Percentiles rank a stretch among this genome's conserved stretches.
These are phyloP conservation scores for Ceratobasidium sp. DNA, from an alignment of 1,284 basidiomycete genomes.

Conservation along the genomic window DNA sequence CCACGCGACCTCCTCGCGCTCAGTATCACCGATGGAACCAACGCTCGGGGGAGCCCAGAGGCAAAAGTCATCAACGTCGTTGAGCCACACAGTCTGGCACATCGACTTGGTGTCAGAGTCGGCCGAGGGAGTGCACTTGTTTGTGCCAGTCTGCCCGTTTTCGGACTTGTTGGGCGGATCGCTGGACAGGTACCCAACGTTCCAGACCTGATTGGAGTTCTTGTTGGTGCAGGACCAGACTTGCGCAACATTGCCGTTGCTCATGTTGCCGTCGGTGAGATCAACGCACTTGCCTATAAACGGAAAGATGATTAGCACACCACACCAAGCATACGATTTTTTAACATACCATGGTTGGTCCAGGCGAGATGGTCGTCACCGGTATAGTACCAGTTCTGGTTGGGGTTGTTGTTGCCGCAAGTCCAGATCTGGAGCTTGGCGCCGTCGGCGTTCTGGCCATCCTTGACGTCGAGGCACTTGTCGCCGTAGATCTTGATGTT, in stretches of 20 bases:
- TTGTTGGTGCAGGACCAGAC: slow-evolving; percentile 51
- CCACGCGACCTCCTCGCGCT: slow-evolving; percentile 75
- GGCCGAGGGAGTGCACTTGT: slow-evolving; percentile 67
- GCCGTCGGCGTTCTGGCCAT: slow-evolving; percentile 26
- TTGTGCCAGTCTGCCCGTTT: slow-evolving; percentile 71
- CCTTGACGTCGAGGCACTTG: slow-evolving; percentile 38
- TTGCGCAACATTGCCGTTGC: slow-evolving; percentile 28
- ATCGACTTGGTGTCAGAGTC: slow-evolving; percentile 60
- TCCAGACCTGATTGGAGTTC: slow-evolving; percentile 39
- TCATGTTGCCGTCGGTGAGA: slow-evolving; percentile 22
- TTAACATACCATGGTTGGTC: slow-evolving; percentile 18
- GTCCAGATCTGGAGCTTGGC: slow-evolving; percentile 57
- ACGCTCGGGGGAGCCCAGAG: slow-evolving; percentile 63
- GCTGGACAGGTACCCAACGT: slow-evolving; percentile 55
- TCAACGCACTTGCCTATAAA: slow-evolving; percentile 30
- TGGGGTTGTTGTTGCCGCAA: slow-evolving; percentile 58
- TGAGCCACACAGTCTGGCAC: slow-evolving; percentile 76
- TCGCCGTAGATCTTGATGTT: slow-evolving; percentile 35
- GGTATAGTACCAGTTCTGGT: slow-evolving; percentile 50
- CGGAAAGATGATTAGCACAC: background rate
- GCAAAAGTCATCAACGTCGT: slow-evolving; percentile 71
- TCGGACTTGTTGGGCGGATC: slow-evolving; percentile 62
- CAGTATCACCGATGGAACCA: slow-evolving; percentile 65
- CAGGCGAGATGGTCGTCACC: slow-evolving; percentile 51
- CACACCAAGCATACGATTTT: slow-evolving; percentile 55